Evolutionary conservation across 2,329 filamentous ascomycete genomes (phyloP).

Genomic region (Botrytis porri): DNA sequence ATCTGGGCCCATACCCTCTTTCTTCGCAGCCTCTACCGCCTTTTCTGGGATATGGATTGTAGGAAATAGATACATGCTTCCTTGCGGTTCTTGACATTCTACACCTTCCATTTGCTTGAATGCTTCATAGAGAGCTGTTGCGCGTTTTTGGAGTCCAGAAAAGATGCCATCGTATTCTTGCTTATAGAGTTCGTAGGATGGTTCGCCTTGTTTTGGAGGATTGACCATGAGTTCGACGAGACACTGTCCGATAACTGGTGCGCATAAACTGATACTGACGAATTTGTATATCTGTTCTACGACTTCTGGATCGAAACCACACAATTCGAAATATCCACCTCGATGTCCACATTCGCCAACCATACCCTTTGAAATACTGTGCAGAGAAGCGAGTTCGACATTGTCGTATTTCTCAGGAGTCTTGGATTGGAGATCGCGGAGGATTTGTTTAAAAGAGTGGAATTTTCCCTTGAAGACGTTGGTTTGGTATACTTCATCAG

Average conservation of each 20-base stretch:
- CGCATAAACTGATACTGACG: constrained; percentile 93
- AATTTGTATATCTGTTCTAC: constrained; percentile 98
- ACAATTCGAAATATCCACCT: constrained; percentile 95
- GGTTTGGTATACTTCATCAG: constrained; percentile 98
- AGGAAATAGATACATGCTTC: constrained; percentile 95
- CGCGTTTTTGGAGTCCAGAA: constrained; percentile 73
- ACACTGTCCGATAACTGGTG: constrained; percentile 93
- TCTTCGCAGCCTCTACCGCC: constrained; percentile 71
- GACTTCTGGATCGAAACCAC: constrained; percentile 82
- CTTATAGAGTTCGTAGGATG: constrained; percentile 79
- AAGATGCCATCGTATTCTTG: constrained; percentile 83
- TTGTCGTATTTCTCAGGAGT: constrained; percentile 73
- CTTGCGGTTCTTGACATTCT: constrained; percentile 76
- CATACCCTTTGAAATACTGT: constrained; percentile 97
- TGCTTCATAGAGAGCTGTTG: constrained; percentile 80
- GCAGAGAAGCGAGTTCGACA: constrained; percentile 86
- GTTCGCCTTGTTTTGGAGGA: constrained; percentile 79
- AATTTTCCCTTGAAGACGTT: constrained; percentile 96
- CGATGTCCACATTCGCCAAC: constrained; percentile 97
- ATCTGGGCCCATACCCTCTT: constrained; percentile 73
- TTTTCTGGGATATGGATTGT: constrained; percentile 77
- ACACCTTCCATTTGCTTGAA: constrained; percentile 97
- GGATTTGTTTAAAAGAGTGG: constrained; percentile 88
- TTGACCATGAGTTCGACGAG: constrained; percentile 98
- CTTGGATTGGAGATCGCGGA: constrained; percentile 76